Evolutionary conservation across 2,329 filamentous ascomycete species (phyloP).

Genomic region (Diaporthe longicolla): DNA sequence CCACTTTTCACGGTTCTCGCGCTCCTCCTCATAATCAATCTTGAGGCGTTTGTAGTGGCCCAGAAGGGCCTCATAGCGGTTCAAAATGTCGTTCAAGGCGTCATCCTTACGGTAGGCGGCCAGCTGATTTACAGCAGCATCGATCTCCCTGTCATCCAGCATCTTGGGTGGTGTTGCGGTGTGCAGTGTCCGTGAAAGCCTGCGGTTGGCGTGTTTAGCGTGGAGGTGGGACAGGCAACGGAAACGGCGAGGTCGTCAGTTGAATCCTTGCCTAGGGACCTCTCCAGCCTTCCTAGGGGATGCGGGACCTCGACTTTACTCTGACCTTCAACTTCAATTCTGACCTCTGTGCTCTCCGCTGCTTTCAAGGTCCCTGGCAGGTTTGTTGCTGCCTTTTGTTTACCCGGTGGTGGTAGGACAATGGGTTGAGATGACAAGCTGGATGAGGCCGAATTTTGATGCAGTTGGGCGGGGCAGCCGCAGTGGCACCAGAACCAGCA

Average conservation of each 20-base stretch:
- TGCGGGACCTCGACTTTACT: neutral
- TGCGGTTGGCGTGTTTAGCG: neutral
- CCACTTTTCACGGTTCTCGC: slow-evolving; percentile 67
- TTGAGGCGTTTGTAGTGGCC: slow-evolving; percentile 68
- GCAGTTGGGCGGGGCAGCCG: slow-evolving; percentile 24
- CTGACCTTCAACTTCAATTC: neutral
- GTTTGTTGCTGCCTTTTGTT: neutral
- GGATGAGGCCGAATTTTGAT: slow-evolving; percentile 10
- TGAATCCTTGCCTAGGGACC: slow-evolving; percentile 34
- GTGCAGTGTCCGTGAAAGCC: neutral
- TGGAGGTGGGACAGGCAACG: neutral
- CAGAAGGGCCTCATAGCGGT: slow-evolving; percentile 58
- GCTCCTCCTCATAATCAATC: slow-evolving; percentile 70
- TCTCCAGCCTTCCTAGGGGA: slow-evolving; percentile 27
- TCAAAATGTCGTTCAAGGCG: slow-evolving; percentile 44
- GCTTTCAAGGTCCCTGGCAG: slow-evolving; percentile 32
- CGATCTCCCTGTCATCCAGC: slow-evolving; percentile 49
- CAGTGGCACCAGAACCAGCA: slow-evolving; percentile 1
- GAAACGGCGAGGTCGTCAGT: slow-evolving; percentile 4
- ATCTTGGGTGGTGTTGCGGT: slow-evolving; percentile 40
- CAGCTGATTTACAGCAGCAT: slow-evolving; percentile 49
- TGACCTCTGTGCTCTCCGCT: slow-evolving; percentile 24
- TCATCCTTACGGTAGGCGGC: slow-evolving; percentile 50
- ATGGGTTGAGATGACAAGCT: neutral
- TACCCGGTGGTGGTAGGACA: neutral